Evolutionary conservation across 2,329 filamentous ascomycete genomes (phyloP), one percentile per base, ranked within the genome.

Genomic region (Shiraia bambusicola): DNA sequence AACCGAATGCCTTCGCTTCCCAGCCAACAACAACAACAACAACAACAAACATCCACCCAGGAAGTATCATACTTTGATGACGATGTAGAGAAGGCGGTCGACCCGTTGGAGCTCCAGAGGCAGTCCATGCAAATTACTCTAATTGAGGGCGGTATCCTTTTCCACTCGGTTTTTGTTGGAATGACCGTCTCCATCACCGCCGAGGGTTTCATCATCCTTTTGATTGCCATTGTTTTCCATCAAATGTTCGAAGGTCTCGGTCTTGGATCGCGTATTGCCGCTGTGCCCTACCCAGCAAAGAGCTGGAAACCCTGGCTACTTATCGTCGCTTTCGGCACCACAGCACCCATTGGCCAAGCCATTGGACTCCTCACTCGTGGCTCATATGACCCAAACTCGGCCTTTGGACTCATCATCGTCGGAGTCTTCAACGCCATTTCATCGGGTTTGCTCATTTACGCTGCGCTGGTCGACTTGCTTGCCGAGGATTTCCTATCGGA

Each of bases 391-490:
- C 81, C 81, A 0, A 76, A 81, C 45, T 82, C 80, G 41, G 80
- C 80, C 7, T 79, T 83, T 42, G 82, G 81, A 24, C 62, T 85
- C 19, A 81, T 85, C 44, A 76, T 84, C 35, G 81, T 84, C 9
- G 82, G 82, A 32, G 63, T 81, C 1, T 84, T 84, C 66, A 85
- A 85, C 54, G 80, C 82, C 17, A 83, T 85, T 72, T 83, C 80
- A 1, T 82, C 67, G 17, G 81, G 80, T 58, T 72, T 83, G 19
- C 63, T 83, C 6, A 76, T 83, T 37, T 84, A 83, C 55, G 80
- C 80, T 28, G 78, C 81, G 2, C 69, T 84, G 6, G 82, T 85
- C 2, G 81, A 85, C 58, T 66, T 85, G 22, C 66, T 85, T 26
- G 80, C 80, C 4, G 81, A 84, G 54, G 82, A 85, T 57, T 85